Conservation (phyloP, 371 early-diverging fungal species). For the Massospora cicadina region DNA sequence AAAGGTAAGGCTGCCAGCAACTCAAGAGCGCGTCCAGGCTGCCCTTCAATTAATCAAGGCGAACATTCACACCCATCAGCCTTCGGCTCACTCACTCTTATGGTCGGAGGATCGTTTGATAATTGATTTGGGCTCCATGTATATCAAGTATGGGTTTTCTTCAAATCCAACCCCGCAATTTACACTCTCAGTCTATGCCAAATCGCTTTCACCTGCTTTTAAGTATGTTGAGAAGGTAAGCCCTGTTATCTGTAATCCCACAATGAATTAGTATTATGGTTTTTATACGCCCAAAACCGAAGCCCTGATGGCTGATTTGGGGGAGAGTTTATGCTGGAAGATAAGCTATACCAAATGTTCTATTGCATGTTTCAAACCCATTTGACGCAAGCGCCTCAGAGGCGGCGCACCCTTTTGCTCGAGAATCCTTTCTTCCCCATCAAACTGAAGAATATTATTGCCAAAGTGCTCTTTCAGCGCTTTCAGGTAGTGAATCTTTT, state of each 20-base stretch:
- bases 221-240: slow-evolving; percentile 5
- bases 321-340: slow-evolving; percentile 2
- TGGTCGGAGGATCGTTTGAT: slow-evolving; percentile 4
- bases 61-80: slow-evolving; percentile 6
- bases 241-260: background rate
- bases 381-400: background rate
- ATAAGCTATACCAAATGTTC: background rate
- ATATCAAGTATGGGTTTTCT: slow-evolving; percentile 7
- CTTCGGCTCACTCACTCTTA: background rate
- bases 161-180: background rate
- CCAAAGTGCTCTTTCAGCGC: slow-evolving; percentile 1
- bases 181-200: background rate
- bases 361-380: background rate
- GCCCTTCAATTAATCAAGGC: slow-evolving; percentile 6
- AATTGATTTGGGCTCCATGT: slow-evolving; percentile 8
- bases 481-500: background rate
- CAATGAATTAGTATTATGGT: background rate
- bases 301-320: background rate
- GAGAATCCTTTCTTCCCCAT: slow-evolving; percentile 5
- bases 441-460: background rate
- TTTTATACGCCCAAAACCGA: background rate
- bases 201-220: background rate
- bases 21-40: background rate
- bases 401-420: background rate
- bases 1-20: background rate